Conservation (phyloP, 192 early-diverging fungal species). For the Coemansia sp. region DNA sequence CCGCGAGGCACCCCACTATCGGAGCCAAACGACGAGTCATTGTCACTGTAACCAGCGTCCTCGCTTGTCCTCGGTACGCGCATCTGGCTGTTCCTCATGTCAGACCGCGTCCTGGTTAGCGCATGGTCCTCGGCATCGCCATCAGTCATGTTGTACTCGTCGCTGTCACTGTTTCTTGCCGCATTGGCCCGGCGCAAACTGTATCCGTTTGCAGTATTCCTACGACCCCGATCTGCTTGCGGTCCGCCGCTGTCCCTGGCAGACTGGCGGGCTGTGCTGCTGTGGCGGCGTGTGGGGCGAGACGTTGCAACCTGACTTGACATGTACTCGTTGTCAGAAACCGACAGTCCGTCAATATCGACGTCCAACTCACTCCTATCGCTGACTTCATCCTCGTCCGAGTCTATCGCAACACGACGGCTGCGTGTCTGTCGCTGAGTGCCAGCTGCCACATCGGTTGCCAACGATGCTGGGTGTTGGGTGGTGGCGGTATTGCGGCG, state of each 20-base stretch:
- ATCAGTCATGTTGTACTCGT: neutral
- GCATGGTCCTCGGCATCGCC: slow-evolving; percentile 4
- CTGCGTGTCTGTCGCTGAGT: slow-evolving; percentile 23
- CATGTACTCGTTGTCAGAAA: slow-evolving; percentile 12
- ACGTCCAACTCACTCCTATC: slow-evolving; percentile 5
- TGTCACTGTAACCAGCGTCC: slow-evolving; percentile 4
- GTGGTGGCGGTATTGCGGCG: slow-evolving; percentile 4
- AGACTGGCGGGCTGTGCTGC: neutral
- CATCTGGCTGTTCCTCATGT: slow-evolving; percentile 7
- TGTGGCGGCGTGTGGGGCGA: neutral
- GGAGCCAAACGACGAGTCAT: slow-evolving; percentile 6
- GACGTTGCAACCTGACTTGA: neutral
- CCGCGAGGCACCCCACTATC: neutral
- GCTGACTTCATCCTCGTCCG: slow-evolving; percentile 21
- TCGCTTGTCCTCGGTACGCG: slow-evolving; percentile 26
- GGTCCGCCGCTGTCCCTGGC: neutral
- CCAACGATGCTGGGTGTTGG: neutral
- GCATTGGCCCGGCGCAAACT: neutral
- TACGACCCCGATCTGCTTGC: neutral
- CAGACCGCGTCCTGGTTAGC: neutral
- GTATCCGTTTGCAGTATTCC: neutral
- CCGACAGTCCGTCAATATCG: slow-evolving; percentile 19
- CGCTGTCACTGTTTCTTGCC: neutral
- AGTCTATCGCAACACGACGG: slow-evolving; percentile 43
- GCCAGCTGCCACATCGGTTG: neutral